Evolutionary conservation across 1,284 basidiomycete genomes (phyloP).

Genomic region (Sphagnurus paluster): DNA sequence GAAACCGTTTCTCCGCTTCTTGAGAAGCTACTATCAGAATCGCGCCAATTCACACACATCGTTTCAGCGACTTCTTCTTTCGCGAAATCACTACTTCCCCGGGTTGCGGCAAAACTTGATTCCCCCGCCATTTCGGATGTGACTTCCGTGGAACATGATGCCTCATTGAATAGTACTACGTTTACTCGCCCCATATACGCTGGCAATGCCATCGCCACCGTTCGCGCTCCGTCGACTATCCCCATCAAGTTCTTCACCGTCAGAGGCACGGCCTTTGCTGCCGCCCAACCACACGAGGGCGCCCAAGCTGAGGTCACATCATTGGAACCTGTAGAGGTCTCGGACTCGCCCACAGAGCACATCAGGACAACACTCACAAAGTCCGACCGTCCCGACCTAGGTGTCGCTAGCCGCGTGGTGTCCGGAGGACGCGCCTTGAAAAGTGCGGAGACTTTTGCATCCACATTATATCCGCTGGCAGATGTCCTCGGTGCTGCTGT

Average conservation of each 20-base stretch:
- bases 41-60: slow-evolving; percentile 81
- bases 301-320: slow-evolving; percentile 62
- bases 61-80: slow-evolving; percentile 68
- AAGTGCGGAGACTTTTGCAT: slow-evolving; percentile 90
- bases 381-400: slow-evolving; percentile 93
- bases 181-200: slow-evolving; percentile 91
- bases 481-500: slow-evolving; percentile 95
- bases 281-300: slow-evolving; percentile 54
- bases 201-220: slow-evolving; percentile 95
- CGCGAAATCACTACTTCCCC: slow-evolving; percentile 71
- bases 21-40: slow-evolving; percentile 51
- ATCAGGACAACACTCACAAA: slow-evolving; percentile 85
- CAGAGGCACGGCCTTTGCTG: slow-evolving; percentile 90
- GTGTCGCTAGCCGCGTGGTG: slow-evolving; percentile 85
- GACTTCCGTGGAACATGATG: slow-evolving; percentile 78
- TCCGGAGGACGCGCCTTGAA: slow-evolving; percentile 97
- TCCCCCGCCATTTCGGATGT: slow-evolving; percentile 91
- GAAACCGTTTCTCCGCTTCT: slow-evolving; percentile 55
- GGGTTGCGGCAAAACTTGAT: slow-evolving; percentile 87
- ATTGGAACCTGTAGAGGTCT: slow-evolving; percentile 67
- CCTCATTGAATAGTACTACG: slow-evolving; percentile 22
- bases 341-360: slow-evolving; percentile 70
- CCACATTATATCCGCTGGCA: slow-evolving; percentile 89
- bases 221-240: slow-evolving; percentile 75
- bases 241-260: slow-evolving; percentile 95